A percentile compares a stretch with the other conserved stretches of the same genome.
phyloP scores from a whole-genome alignment of 805 yeast species.

The Ogataea zsoltii region DNA sequence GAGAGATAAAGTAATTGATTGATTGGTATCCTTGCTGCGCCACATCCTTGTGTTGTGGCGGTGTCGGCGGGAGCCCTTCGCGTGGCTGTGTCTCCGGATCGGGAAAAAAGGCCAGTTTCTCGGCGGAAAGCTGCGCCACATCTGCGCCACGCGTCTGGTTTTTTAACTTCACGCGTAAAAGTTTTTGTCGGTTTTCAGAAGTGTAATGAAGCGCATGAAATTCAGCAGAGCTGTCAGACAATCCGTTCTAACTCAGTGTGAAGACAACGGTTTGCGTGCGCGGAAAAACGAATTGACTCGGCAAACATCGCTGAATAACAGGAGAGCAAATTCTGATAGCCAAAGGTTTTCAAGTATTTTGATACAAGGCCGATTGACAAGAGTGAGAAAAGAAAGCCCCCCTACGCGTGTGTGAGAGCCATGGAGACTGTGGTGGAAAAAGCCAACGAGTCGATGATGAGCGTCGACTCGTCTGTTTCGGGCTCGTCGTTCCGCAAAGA shows the following conservation, averaged over 20 bases:
- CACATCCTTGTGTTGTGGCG: neutral
- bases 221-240: neutral
- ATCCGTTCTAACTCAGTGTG: no score
- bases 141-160: no score
- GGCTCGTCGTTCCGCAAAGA: neutral
- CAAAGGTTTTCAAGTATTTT: no score
- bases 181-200: constrained; percentile 3
- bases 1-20: no score
- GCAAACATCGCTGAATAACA: no score
- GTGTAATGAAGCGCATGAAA: constrained; percentile 8
- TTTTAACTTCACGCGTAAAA: neutral
- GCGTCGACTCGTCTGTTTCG: constrained; percentile 9
- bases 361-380: no score
- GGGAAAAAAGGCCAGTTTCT: neutral
- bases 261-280: no score
- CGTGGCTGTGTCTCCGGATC: neutral
- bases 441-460: constrained; percentile 14
- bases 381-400: no score
- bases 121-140: neutral
- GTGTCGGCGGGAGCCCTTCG: neutral
- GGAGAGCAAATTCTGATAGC: no score
- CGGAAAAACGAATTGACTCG: no score
- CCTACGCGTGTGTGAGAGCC: no score
- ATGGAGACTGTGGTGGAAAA: neutral
- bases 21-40: neutral